phyloP scores from a whole-genome alignment of 768 basidiomycete genomes.

The Suillus paluster region DNA sequence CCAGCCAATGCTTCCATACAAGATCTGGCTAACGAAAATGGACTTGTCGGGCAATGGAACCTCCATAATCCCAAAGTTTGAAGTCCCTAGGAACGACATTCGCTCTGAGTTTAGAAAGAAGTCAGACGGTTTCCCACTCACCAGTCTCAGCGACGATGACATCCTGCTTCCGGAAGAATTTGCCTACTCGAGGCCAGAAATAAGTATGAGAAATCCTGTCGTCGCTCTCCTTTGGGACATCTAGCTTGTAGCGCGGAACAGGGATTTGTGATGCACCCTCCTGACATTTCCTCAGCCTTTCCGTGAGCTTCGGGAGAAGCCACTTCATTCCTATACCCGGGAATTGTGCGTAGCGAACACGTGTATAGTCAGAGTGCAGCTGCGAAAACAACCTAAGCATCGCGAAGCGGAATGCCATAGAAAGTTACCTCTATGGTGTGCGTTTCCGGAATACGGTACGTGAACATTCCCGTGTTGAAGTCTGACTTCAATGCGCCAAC shows the following conservation, averaged over 20 bases:
- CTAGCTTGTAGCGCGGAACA: conserved; percentile 47
- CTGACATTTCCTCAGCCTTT: conserved; percentile 50
- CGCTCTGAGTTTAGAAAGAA: background rate
- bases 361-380: conserved; percentile 78
- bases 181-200: conserved; percentile 81
- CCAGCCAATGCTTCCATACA: conserved; percentile 96
- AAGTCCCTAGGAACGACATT: conserved; percentile 54
- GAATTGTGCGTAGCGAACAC: conserved; percentile 66
- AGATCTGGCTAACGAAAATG: conserved; percentile 71
- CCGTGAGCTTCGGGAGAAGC: conserved; percentile 72
- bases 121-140: conserved; percentile 15
- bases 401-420: background rate
- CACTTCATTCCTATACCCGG: conserved; percentile 75
- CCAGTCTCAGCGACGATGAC: conserved; percentile 91
- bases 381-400: conserved; percentile 30
- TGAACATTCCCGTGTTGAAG: conserved; percentile 90
- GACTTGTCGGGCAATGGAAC: conserved; percentile 76
- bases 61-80: conserved; percentile 85
- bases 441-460: conserved; percentile 64
- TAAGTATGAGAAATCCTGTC: conserved; percentile 73
- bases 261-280: conserved; percentile 43
- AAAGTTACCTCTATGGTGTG: conserved; percentile 64
- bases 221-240: conserved; percentile 54
- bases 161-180: conserved; percentile 74
- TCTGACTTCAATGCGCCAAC: conserved; percentile 74